Base-by-base conservation (phyloP, 148 eudicot species). In the Rhododendron mucronatum region DNA sequence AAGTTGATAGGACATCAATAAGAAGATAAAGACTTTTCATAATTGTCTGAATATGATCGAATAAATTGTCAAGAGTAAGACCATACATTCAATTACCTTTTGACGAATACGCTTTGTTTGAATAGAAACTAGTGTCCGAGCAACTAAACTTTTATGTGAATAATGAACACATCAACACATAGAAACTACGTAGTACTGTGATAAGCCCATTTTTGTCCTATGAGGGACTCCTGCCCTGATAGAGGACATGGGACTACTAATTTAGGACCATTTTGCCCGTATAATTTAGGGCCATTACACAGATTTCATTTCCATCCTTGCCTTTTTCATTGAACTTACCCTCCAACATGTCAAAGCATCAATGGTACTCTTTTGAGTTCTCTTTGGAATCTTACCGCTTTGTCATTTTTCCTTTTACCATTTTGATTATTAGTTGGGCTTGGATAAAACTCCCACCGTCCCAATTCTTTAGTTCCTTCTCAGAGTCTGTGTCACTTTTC, bases 401-500 rank as follows among this genome's bases (percentile, higher is more conserved):
- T 26, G 74, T 69, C 75, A 28, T 28, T 0, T 28, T 69, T 28
- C 7, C 37, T 28, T 28, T 28, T 12, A 69, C 15, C 0, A 1
- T 28, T 69, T 69, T 30, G 7, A 13, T 28, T 67, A 12, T 69
- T 69, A 18, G 75, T 69, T 69, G 37, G 75, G 35, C 37, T 12
- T 12, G 37, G 28, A 28, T 69, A 6, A 41, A 6, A 41, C 1
- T 41, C 45, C 7, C 1, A 5, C 44, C 44, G 7, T 6, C 0
- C 44, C 44, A 41, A 41, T 41, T 5, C 0, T 41, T 41, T 41
- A 41, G 44, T 41, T 6, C 7, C 7, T 41, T 41, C 0, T 41
- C 1, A 0, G 0, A 41, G 0, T 41, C 7, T 6, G 7, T 41
- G 0, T 0, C 8, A 6, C 1, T 41, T 41, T 41, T 41, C 1